Evolutionary conservation across 371 early-diverging fungal species (phyloP), one percentile per base, ranked within the genome.

Genomic region (Mucor mucedo): DNA sequence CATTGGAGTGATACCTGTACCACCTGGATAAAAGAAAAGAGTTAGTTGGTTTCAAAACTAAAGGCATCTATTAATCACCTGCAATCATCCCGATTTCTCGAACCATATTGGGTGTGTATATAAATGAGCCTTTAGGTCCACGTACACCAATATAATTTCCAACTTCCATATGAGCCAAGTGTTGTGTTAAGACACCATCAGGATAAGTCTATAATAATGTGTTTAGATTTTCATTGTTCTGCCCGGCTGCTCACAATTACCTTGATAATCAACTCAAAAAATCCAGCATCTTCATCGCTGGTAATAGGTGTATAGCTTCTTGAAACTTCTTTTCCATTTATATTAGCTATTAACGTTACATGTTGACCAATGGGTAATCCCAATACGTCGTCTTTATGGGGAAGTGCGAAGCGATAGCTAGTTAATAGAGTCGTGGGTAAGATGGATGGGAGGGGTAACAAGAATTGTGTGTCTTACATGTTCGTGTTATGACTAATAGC

Each of bases 251-350:
- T 30, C 13, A 11, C 39, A 42, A 21, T 40, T 79, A 91, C 93
- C 90, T 96, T 96, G 74, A 96, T 84, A 14, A 94, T 74, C 35
- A 96, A 82, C 60, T 95, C 94, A 76, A 95, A 92, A 75, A 84
- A 77, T 41, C 96, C 96, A 63, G 76, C 63, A 54, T 91, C 89
- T 62, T 88, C 88, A 73, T 90, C 86, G 30, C 84, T 79, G 61
- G 86, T 89, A 28, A 90, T 91, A 27, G 96, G 96, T n/a, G 96
- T 96, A 82, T 96, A 96, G 73, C 91, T 93, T 60, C 96, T 87
- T 21, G 79, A 72, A 14, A 93, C 81, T 45, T 87, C 84, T 72
- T 93, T 92, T 52, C 93, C 95, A 66, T 87, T 77, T 53, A 93
- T 84, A 38, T 79, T 75, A 5, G 91, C 89, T 71, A 86, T 82